These are phyloP conservation scores for Aureobasidium sp. DNA, from an alignment of 2,329 filamentous ascomycete species.

Conservation along the genomic window DNA sequence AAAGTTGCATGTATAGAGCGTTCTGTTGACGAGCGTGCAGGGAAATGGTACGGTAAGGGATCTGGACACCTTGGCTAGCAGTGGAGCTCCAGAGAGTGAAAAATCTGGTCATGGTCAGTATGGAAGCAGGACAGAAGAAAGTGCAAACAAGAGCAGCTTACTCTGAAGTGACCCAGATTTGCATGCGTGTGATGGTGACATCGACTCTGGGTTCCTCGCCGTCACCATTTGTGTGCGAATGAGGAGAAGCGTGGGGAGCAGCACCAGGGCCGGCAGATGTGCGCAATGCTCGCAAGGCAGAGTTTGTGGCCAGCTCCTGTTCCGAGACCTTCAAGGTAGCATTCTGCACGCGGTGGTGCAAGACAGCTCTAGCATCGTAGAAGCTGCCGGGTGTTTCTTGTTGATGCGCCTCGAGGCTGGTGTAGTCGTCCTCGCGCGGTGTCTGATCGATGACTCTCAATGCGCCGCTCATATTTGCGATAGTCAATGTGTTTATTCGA, in stretches of 20 bases:
- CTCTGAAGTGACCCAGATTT: constrained; percentile 41
- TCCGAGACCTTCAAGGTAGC: constrained; percentile 51
- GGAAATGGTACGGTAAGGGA: constrained; percentile 66
- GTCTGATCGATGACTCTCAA: constrained; percentile 44
- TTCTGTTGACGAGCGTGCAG: constrained; percentile 63
- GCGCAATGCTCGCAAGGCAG: constrained; percentile 40
- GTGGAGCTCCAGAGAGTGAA: constrained; percentile 56
- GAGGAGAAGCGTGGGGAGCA: constrained; percentile 25
- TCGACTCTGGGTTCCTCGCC: constrained; percentile 16
- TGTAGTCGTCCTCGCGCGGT: constrained; percentile 52
- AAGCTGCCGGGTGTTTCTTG: constrained; percentile 65
- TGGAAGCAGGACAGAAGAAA: neutral
- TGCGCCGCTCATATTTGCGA: neutral
- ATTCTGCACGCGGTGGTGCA: constrained; percentile 53
- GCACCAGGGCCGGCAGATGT: constrained; percentile 1
- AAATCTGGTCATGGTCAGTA: constrained; percentile 29
- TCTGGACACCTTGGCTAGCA: constrained; percentile 53
- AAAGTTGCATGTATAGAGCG: constrained; percentile 59
- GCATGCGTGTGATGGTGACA: constrained; percentile 28
- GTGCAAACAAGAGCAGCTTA: constrained; percentile 16
- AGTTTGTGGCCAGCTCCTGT: constrained; percentile 45
- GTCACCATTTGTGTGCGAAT: constrained; percentile 13
- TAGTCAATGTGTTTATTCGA: neutral
- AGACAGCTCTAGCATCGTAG: constrained; percentile 60
- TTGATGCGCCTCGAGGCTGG: constrained; percentile 58